Evolutionary conservation across 108 stramenopile genomes (phyloP), one percentile per base, ranked within the genome.

Genomic region (Epithemia pelagica): DNA sequence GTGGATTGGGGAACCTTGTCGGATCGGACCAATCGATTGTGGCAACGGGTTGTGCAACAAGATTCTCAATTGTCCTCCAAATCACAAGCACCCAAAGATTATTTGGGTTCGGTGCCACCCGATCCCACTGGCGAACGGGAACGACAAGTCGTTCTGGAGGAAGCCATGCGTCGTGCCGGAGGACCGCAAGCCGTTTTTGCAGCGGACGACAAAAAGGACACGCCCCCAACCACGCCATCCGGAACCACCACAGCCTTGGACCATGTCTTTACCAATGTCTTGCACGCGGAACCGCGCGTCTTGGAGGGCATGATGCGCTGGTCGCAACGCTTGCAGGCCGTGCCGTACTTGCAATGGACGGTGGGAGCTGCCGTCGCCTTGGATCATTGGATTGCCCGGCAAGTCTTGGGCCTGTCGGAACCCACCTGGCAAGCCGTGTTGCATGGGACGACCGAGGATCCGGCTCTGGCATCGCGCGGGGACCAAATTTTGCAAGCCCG

Each of bases 381-480:
- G 33, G 91, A 92, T 82, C 91, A 92, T 62, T 92, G 91, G 91
- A 89, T 92, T 64, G 91, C 91, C 59, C 70, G 80, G 23, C 72
- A 82, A 24, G 81, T 92, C 21, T 69, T 92, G 51, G 78, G 75
- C 21, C 63, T 89, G 74, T 78, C 80, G 15, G 91, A 92, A 70
- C 72, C 78, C 32, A 86, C 87, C 0, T 92, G 91, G 91, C 51
- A 75, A 30, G 65, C 69, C 28, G 62, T 92, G 28, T 62, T 92
- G 67, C 85, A 81, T 54, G 91, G 91, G 23, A 46, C 37, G 10
- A 46, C 37, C 37, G 82, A 85, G n/a, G 82, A 82, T 2, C 74
- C 85, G 28, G 79, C 81, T 31, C 69, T 73, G 63, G 58, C 57
- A 65, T 46, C 74, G 54, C 66, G 72, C 37, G 80, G 85, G 62